A percentile compares a stretch with the other conserved stretches of the same genome.
Conservation (phyloP, 2,329 filamentous ascomycete species). For the Metarhizium album region DNA sequence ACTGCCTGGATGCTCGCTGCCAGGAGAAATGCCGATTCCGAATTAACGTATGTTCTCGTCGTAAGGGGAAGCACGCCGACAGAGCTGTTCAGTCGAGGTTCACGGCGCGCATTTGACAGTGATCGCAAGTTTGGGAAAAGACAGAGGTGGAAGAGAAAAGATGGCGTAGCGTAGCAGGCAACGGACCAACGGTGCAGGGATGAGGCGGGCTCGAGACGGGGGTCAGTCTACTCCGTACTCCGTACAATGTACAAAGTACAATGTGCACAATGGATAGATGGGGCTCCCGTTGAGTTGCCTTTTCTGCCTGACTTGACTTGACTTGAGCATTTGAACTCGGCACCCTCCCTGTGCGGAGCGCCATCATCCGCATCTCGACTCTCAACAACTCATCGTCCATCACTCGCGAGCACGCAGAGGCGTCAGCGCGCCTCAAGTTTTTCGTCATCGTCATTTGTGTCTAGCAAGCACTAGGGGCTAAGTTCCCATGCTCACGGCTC, state of each 20-base stretch:
- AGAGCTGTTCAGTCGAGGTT: not conserved
- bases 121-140: conserved; percentile 1
- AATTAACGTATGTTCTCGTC: not conserved
- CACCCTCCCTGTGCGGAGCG: no score
- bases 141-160: conserved; percentile 5
- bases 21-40: not conserved
- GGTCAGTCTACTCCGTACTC: not conserved
- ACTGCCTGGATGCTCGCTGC: not conserved
- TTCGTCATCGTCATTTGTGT: not conserved
- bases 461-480: not conserved
- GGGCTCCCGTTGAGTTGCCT: not conserved
- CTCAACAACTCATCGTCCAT: not conserved
- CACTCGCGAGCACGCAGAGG: not conserved
- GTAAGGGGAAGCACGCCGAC: not conserved
- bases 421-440: not conserved
- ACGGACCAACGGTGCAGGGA: conserved; percentile 6
- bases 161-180: conserved; percentile 4
- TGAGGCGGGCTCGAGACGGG: conserved; percentile 5
- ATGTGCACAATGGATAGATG: not conserved
- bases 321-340: not conserved
- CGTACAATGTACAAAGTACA: no score
- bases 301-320: not conserved
- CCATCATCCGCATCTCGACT: no score
- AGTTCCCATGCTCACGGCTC: not conserved
- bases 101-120: not conserved